Evolutionary conservation across 106 monocot species (phyloP).

Genomic region (Alisma plantagoaquatica): DNA sequence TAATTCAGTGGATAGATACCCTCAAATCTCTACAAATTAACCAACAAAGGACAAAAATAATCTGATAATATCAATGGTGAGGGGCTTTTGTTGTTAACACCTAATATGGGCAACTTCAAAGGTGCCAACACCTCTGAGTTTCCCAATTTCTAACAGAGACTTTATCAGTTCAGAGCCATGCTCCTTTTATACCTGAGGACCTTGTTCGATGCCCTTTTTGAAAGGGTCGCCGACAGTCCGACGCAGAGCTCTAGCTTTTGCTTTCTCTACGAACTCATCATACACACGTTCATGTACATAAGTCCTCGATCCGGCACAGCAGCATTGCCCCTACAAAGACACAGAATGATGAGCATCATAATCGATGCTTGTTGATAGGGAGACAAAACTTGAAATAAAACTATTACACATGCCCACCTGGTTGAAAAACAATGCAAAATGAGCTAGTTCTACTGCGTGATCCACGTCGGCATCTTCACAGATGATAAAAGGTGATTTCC

Average conservation of each 20-base stretch:
- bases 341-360: not conserved
- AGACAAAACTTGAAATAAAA: not conserved
- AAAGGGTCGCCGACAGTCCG: slow-evolving; percentile 93
- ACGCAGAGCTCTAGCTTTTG: slow-evolving; percentile 66
- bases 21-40: no score
- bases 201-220: slow-evolving; percentile 84
- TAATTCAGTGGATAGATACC: no score
- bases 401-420: slow-evolving; percentile 33
- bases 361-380: not conserved
- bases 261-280: slow-evolving; percentile 86
- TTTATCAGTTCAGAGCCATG: no score
- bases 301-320: slow-evolving; percentile 87
- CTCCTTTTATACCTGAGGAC: slow-evolving; percentile 80
- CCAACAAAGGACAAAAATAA: no score
- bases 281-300: slow-evolving; percentile 85
- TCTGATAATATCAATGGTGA: no score
- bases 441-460: slow-evolving; percentile 86
- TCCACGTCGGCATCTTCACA: slow-evolving; percentile 87
- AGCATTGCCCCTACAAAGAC: slow-evolving; percentile 74
- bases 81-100: no score
- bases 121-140: no score
- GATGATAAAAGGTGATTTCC: slow-evolving; percentile 68
- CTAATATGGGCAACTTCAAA: no score
- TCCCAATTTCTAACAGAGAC: no score
- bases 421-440: slow-evolving; percentile 90